Conservation (phyloP, 2,329 filamentous ascomycete species). For the Venturia pyrina region DNA sequence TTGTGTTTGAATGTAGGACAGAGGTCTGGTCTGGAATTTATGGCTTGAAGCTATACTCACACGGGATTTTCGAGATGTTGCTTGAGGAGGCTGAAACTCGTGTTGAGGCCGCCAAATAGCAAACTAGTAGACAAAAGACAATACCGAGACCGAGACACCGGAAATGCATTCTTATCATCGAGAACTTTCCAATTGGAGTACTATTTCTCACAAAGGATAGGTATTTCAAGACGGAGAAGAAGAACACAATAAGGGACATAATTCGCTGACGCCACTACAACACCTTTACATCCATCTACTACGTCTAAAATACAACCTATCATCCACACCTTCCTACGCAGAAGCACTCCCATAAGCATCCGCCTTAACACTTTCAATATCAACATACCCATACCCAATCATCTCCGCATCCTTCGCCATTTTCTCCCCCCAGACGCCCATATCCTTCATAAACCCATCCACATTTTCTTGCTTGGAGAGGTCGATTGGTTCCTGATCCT, state of each 20-base stretch:
- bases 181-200: no score
- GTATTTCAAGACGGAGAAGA: no score
- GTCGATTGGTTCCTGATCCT: slow-evolving; percentile 44
- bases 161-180: no score
- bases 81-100: neutral
- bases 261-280: no score
- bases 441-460: slow-evolving; percentile 36
- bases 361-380: slow-evolving; percentile 28
- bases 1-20: neutral
- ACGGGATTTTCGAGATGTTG: neutral
- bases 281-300: no score
- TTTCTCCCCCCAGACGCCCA: slow-evolving; percentile 33
- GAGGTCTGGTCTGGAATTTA: neutral
- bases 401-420: slow-evolving; percentile 29
- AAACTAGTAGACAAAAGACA: neutral
- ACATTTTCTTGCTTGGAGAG: slow-evolving; percentile 38
- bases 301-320: no score
- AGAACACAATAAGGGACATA: no score
- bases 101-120: neutral
- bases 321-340: no score
- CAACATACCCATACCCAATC: slow-evolving; percentile 36
- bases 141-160: no score
- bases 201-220: no score
- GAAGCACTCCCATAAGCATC: slow-evolving; percentile 26
- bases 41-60: neutral